These are phyloP conservation scores for Pestalotiopsis sp. DNA, from an alignment of 2,329 filamentous ascomycete genomes.

Conservation along the genomic window DNA sequence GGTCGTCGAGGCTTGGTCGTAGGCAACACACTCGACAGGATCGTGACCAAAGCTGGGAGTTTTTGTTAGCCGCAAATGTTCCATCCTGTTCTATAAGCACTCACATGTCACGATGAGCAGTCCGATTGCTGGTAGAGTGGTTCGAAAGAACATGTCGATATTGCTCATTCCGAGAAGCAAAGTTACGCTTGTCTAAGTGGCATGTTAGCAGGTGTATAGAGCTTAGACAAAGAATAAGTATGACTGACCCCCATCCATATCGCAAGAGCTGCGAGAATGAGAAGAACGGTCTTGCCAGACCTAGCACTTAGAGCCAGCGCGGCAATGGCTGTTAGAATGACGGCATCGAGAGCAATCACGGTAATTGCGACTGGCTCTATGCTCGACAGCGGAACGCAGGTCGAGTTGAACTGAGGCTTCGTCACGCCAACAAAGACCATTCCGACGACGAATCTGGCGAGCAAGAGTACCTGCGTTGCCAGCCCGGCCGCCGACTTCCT, in stretches of 20 bases:
- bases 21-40: slow-evolving; percentile 37
- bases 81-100: slow-evolving; percentile 18
- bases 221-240: slow-evolving; percentile 15
- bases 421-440: slow-evolving; percentile 57
- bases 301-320: slow-evolving; percentile 40
- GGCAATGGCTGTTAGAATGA: slow-evolving; percentile 44
- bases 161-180: slow-evolving; percentile 50
- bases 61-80: slow-evolving; percentile 17
- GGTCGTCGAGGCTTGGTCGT: slow-evolving; percentile 29
- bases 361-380: slow-evolving; percentile 46
- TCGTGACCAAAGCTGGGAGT: slow-evolving; percentile 38
- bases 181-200: slow-evolving; percentile 48
- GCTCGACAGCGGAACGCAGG: slow-evolving; percentile 52
- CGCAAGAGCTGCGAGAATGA: slow-evolving; percentile 45
- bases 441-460: slow-evolving; percentile 53
- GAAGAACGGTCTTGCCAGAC: slow-evolving; percentile 39
- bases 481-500: slow-evolving; percentile 37
- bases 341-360: slow-evolving; percentile 45
- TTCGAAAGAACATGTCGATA: slow-evolving; percentile 45
- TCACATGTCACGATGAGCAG: slow-evolving; percentile 51
- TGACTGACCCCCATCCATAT: slow-evolving; percentile 56
- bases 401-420: slow-evolving; percentile 50
- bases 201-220: slow-evolving; percentile 11
- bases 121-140: slow-evolving; percentile 52
- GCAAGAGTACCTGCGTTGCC: slow-evolving; percentile 47